Percentiles rank a stretch among this genome's conserved stretches.
phyloP scores from a whole-genome alignment of 192 early-diverging fungal genomes.

The Coemansia sp. region DNA sequence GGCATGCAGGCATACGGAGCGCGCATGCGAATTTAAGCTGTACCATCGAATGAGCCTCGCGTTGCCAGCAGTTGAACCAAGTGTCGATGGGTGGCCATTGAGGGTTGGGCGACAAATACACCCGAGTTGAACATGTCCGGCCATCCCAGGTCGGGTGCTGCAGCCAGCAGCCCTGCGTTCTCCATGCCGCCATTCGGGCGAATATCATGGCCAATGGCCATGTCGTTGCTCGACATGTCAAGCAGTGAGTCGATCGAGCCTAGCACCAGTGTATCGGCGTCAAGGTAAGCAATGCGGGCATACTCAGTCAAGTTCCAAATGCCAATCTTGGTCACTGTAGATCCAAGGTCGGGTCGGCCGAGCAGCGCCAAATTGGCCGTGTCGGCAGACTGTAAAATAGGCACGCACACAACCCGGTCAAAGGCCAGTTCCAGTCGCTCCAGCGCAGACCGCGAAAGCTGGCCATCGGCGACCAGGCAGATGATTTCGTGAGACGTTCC shows the following conservation, averaged over 20 bases:
- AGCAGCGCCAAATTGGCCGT: conserved; percentile 54
- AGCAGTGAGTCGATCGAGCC: conserved; percentile 79
- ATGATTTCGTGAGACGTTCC: conserved; percentile 60
- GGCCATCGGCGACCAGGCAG: conserved; percentile 55
- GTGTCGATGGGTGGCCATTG: conserved; percentile 47
- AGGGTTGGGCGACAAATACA: conserved; percentile 57
- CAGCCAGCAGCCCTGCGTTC: conserved; percentile 62
- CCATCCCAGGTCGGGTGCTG: conserved; percentile 92
- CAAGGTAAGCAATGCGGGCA: conserved; percentile 73
- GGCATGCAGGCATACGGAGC: not conserved
- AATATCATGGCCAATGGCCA: conserved; percentile 10
- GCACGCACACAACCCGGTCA: conserved; percentile 67
- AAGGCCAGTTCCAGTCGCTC: conserved; percentile 54
- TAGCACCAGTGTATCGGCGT: conserved; percentile 80
- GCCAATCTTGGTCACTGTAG: conserved; percentile 86
- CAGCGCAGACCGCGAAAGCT: conserved; percentile 58
- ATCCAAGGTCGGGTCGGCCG: conserved; percentile 81
- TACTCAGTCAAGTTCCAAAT: conserved; percentile 73
- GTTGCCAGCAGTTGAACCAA: conserved; percentile 36
- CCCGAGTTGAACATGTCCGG: conserved; percentile 98
- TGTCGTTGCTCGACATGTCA: conserved; percentile 18
- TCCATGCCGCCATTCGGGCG: conserved; percentile 49
- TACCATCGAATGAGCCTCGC: conserved; percentile 78
- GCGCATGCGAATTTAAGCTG: conserved; percentile 2
- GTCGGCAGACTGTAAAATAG: conserved; percentile 60